Conservation (phyloP, 306 rosid genomes). For the Styphnolobium japonicum region DNA sequence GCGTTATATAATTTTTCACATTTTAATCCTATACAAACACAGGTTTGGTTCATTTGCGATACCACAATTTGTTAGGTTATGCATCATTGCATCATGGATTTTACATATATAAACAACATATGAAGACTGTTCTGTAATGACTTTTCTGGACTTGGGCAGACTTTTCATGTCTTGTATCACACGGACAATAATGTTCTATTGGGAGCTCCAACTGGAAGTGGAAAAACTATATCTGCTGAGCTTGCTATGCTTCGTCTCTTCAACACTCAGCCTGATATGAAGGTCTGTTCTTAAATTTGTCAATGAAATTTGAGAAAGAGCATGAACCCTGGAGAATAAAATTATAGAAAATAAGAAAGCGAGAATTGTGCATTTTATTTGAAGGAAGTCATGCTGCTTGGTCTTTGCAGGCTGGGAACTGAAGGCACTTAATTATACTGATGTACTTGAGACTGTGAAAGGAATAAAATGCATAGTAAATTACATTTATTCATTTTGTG, state of each 20-base stretch:
- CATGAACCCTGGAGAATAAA: not conserved
- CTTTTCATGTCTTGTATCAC: conserved; percentile 88
- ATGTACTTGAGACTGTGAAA: not conserved
- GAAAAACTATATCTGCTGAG: conserved; percentile 98
- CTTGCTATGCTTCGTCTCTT: conserved; percentile 96
- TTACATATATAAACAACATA: conserved; percentile 3
- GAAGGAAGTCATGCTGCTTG: conserved; percentile 15
- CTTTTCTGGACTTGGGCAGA: conserved; percentile 52
- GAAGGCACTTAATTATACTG: not conserved
- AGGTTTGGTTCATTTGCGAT: conserved; percentile 53
- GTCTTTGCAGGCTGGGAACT: not conserved
- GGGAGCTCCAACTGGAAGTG: conserved; percentile 99
- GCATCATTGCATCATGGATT: not conserved
- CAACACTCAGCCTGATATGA: conserved; percentile 93
- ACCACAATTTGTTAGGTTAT: conserved; percentile 22
- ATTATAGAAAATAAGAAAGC: not conserved
- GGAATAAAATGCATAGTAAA: not conserved
- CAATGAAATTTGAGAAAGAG: not conserved
- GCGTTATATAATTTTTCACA: conserved; percentile 81
- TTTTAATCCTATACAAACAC: conserved; percentile 97
- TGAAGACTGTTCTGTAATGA: conserved; percentile 11
- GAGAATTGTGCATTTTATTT: not conserved
- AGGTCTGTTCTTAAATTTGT: conserved; percentile 51
- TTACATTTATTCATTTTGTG: not conserved
- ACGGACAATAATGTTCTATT: conserved; percentile 84